phyloP scores from a whole-genome alignment of 2,329 filamentous ascomycete species.

The Diaporthe destruens region DNA sequence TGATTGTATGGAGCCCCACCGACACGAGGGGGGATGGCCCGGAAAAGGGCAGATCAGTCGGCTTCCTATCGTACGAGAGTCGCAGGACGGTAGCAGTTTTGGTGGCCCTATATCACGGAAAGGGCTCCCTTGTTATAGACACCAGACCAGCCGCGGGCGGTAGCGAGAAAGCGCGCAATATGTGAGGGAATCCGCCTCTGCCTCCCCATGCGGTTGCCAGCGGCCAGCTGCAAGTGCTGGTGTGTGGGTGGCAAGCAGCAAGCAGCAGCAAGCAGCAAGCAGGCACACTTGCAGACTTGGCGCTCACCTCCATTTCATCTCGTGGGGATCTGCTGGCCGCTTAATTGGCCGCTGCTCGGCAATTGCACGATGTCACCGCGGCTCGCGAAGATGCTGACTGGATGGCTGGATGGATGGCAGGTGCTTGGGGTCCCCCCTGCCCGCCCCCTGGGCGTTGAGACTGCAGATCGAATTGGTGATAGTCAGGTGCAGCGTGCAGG shows the following conservation, averaged over 20 bases:
- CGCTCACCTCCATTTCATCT: constrained; percentile 35
- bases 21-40: constrained; percentile 27
- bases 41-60: constrained; percentile 30
- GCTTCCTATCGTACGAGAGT: constrained; percentile 30
- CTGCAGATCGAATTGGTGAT: constrained; percentile 28
- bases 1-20: constrained; percentile 18
- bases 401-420: constrained; percentile 11
- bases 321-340: constrained; percentile 34
- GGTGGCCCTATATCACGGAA: constrained; percentile 35
- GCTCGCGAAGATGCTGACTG: constrained; percentile 14
- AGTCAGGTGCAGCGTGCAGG: constrained; percentile 29
- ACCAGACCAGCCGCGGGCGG: background rate
- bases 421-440: constrained; percentile 1
- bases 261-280: constrained; percentile 5
- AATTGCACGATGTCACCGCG: constrained; percentile 22
- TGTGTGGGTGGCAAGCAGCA: constrained; percentile 23
- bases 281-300: no score
- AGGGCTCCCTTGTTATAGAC: constrained; percentile 32
- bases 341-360: constrained; percentile 29
- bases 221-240: background rate
- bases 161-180: constrained; percentile 36
- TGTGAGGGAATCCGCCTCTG: constrained; percentile 21
- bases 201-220: constrained; percentile 17
- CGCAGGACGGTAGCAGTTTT: constrained; percentile 30
- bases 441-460: constrained; percentile 8